These are phyloP conservation scores for Grosmannia clavigera DNA, from an alignment of 2,329 filamentous ascomycete genomes.

Conservation along the genomic window DNA sequence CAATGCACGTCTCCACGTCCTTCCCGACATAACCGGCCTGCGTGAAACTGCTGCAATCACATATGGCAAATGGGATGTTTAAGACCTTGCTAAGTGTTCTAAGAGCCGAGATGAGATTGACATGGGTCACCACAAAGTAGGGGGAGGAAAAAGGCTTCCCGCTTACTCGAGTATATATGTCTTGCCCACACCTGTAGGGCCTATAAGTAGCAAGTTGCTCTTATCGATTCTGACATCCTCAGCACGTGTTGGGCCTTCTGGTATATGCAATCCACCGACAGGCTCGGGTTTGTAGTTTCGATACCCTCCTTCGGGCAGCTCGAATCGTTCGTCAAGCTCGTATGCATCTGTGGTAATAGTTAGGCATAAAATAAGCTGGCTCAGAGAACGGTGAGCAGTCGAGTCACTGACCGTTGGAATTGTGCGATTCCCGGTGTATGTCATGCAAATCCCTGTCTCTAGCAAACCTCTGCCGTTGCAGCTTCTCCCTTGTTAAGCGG, in stretches of 20 bases:
- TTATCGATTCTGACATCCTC: slow-evolving; percentile 72
- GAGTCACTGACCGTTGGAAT: slow-evolving; percentile 57
- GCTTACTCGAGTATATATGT: slow-evolving; percentile 73
- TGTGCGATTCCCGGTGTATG: slow-evolving; percentile 48
- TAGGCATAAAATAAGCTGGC: slow-evolving; percentile 20
- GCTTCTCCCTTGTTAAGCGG: slow-evolving; percentile 45
- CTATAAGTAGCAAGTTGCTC: slow-evolving; percentile 82
- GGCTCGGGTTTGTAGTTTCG: slow-evolving; percentile 13
- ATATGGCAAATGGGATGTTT: slow-evolving; percentile 92
- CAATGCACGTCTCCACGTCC: slow-evolving; percentile 92
- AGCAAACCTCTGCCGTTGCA: slow-evolving; percentile 57
- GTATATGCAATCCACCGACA: slow-evolving; percentile 32
- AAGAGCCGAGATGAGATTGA: slow-evolving; percentile 12
- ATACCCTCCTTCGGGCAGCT: slow-evolving; percentile 20
- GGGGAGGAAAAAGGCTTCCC: no score
- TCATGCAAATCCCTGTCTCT: slow-evolving; percentile 51
- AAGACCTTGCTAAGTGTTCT: slow-evolving; percentile 84
- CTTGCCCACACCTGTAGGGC: slow-evolving; percentile 90
- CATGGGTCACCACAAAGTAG: neutral
- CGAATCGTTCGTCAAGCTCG: slow-evolving; percentile 37
- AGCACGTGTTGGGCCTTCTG: slow-evolving; percentile 31
- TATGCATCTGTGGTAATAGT: slow-evolving; percentile 27
- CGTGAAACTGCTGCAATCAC: slow-evolving; percentile 90
- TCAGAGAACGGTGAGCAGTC: slow-evolving; percentile 11
- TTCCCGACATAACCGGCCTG: slow-evolving; percentile 97